Evolutionary conservation across 371 early-diverging fungal genomes (phyloP).

Genomic region (Actinomucor elegans): DNA sequence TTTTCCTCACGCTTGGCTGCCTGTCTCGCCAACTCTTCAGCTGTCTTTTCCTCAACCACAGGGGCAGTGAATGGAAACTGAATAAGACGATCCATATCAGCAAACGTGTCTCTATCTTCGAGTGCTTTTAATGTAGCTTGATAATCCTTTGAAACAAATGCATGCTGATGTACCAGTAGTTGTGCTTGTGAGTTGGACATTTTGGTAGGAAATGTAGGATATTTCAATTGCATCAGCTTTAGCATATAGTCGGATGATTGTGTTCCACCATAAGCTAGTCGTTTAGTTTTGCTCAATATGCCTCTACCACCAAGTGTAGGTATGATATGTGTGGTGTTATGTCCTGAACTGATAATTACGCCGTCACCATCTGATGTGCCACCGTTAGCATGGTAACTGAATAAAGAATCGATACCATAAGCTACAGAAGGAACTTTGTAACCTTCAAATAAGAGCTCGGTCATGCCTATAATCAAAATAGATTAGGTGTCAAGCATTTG

Average conservation of each 20-base stretch:
- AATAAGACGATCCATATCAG: constrained; percentile 60
- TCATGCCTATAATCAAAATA: constrained; percentile 57
- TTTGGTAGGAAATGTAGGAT: constrained; percentile 85
- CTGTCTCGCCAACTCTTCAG: constrained; percentile 73
- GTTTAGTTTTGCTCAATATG: constrained; percentile 57
- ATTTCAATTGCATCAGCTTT: constrained; percentile 87
- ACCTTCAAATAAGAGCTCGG: constrained; percentile 86
- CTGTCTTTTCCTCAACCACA: constrained; percentile 73
- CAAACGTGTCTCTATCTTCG: constrained; percentile 55
- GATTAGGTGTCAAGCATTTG: too few relatives aligned
- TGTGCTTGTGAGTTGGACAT: constrained; percentile 75
- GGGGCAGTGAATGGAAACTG: constrained; percentile 76
- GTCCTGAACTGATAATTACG: constrained; percentile 73
- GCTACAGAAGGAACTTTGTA: constrained; percentile 76
- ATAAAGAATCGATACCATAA: constrained; percentile 87
- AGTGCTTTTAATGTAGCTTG: constrained; percentile 57
- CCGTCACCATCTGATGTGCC: constrained; percentile 55
- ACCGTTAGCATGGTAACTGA: constrained; percentile 77
- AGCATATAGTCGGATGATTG: constrained; percentile 79
- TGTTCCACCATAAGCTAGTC: constrained; percentile 34
- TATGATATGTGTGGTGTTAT: constrained; percentile 74
- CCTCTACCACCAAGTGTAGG: constrained; percentile 70
- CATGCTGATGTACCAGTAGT: constrained; percentile 64
- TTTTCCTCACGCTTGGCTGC: constrained; percentile 78
- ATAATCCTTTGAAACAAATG: constrained; percentile 78